phyloP scores from a whole-genome alignment of 2,329 filamentous ascomycete genomes.

The Lachnellula arida region DNA sequence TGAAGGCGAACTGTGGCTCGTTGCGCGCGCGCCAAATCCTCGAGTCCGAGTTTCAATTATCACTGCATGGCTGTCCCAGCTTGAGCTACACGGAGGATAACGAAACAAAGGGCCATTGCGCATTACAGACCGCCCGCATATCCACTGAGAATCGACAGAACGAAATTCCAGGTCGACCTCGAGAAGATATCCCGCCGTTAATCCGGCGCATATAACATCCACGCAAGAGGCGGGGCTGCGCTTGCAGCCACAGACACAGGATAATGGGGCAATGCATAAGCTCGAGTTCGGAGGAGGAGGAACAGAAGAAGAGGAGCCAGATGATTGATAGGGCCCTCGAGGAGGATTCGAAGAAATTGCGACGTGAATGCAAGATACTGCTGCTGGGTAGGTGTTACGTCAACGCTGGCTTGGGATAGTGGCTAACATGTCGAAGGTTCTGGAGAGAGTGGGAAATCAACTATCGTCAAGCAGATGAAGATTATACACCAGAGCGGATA shows the following conservation, averaged over 20 bases:
- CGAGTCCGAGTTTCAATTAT: slow-evolving; percentile 6
- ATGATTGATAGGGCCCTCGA: slow-evolving; percentile 91
- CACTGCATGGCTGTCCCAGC: slow-evolving; percentile 12
- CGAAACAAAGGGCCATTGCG: slow-evolving; percentile 1
- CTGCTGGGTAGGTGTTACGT: slow-evolving; percentile 67
- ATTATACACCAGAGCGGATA: slow-evolving; percentile 99
- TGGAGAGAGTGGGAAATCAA: slow-evolving; percentile 97
- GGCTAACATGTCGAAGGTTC: slow-evolving; percentile 59
- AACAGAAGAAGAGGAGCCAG: slow-evolving; percentile 95
- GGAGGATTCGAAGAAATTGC: slow-evolving; percentile 87
- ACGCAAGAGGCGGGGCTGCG: slow-evolving; percentile 24
- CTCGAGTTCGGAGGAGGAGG: slow-evolving; percentile 72
- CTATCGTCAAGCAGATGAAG: slow-evolving; percentile 99
- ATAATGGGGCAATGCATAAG: slow-evolving; percentile 94
- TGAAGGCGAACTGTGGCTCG: slow-evolving; percentile 21
- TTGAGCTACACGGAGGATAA: slow-evolving; percentile 12
- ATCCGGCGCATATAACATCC: slow-evolving; percentile 9
- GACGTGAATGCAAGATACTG: slow-evolving; percentile 98
- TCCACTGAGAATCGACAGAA: background rate
- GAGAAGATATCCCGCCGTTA: background rate
- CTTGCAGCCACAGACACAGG: slow-evolving; percentile 22
- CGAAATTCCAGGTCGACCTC: background rate
- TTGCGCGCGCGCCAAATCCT: slow-evolving; percentile 5
- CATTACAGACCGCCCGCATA: background rate
- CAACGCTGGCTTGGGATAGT: background rate